These are phyloP conservation scores for Pythium phragmiticola DNA, from an alignment of 352 stramenopile genomes.

Conservation along the genomic window DNA sequence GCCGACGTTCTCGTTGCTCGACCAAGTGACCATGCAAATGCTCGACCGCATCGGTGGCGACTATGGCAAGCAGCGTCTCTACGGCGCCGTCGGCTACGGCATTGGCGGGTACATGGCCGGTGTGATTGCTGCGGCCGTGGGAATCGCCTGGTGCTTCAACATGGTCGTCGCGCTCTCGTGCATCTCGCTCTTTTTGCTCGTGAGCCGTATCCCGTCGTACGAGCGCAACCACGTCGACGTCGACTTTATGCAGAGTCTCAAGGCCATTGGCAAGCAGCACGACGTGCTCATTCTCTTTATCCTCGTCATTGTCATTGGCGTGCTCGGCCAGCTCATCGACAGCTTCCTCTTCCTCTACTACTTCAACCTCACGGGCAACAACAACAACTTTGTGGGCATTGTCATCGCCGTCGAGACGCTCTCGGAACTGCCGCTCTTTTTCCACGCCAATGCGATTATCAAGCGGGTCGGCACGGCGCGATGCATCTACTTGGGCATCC, in stretches of 20 bases:
- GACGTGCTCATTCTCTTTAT: conserved; percentile 69
- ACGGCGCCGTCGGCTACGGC: conserved; percentile 67
- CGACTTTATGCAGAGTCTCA: conserved; percentile 45
- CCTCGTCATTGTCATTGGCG: conserved; percentile 60
- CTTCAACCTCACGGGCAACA: conserved; percentile 67
- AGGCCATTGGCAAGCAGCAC: conserved; percentile 41
- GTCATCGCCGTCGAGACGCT: conserved; percentile 68
- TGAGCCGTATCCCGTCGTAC: conserved; percentile 50
- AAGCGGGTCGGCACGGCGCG: conserved; percentile 47
- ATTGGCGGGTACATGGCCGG: conserved; percentile 64
- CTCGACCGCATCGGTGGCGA: conserved; percentile 57
- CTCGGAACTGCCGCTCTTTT: conserved; percentile 76
- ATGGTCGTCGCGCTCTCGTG: conserved; percentile 60
- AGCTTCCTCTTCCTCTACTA: conserved; percentile 75
- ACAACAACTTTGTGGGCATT: conserved; percentile 59
- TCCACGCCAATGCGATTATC: conserved; percentile 71
- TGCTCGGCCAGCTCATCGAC: conserved; percentile 59
- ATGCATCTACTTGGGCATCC: conserved; percentile 51
- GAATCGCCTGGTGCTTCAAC: conserved; percentile 81
- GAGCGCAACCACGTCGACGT: conserved; percentile 29
- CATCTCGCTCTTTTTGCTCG: conserved; percentile 57
- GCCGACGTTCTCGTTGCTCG: conserved; percentile 62
- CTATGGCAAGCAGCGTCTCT: conserved; percentile 78
- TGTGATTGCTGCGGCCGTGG: conserved; percentile 52
- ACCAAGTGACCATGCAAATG: conserved; percentile 67